A percentile compares a stretch with the other conserved stretches of the same genome.
These are phyloP conservation scores for Raphanus raphanistrum DNA, from an alignment of 345 rosid genomes.

Conservation along the genomic window DNA sequence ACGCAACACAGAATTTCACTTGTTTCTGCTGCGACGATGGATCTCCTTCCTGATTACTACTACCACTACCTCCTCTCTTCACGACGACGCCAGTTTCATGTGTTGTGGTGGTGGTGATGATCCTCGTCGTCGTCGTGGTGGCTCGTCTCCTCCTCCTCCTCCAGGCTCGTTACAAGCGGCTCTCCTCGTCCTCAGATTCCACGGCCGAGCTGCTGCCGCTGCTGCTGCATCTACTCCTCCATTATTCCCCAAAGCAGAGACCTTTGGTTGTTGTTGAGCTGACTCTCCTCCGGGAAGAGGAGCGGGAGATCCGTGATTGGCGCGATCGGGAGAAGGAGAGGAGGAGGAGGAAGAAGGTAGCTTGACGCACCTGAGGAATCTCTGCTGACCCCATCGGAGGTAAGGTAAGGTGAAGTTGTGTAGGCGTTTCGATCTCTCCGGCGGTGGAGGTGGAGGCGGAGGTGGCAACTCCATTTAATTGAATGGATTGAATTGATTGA, in stretches of 20 bases:
- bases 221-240: constrained; percentile 19
- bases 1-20: constrained; percentile 49
- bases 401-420: constrained; percentile 62
- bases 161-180: constrained; percentile 53
- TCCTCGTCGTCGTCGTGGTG: constrained; percentile 2
- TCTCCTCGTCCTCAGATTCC: constrained; percentile 79
- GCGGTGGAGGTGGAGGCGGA: constrained; percentile 29
- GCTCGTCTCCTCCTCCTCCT: constrained; percentile 24
- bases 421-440: constrained; percentile 54
- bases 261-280: constrained; percentile 34
- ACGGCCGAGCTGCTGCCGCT: constrained; percentile 42
- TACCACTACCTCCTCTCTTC: constrained; percentile 16
- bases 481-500: constrained; percentile 1
- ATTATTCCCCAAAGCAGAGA: constrained; percentile 31
- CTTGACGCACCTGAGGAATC: constrained; percentile 53
- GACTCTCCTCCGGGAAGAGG: neutral
- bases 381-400: constrained; percentile 58
- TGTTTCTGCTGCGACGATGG: constrained; percentile 21
- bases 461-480: constrained; percentile 29
- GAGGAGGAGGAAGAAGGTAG: constrained; percentile 35
- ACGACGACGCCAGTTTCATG: constrained; percentile 15
- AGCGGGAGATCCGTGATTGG: constrained; percentile 25
- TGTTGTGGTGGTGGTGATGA: constrained; percentile 34
- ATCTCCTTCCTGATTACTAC: neutral
- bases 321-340: constrained; percentile 35